Base-by-base conservation (phyloP, 1,284 basidiomycete species). In the Pholiota adiposa region DNA sequence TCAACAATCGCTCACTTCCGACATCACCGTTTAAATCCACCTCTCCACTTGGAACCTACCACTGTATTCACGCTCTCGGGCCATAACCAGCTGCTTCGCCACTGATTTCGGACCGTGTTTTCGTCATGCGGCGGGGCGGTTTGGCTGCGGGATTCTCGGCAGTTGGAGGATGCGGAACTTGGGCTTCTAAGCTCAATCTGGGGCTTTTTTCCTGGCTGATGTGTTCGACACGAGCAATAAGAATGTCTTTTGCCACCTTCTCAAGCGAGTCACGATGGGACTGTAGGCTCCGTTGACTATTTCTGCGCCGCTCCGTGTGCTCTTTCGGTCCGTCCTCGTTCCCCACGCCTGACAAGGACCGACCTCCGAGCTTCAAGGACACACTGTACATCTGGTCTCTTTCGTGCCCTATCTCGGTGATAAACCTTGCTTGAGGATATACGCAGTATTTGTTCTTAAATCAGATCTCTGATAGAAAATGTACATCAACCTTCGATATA, bases 21-120 rank as follows among this genome's bases (percentile, higher is more conserved):
- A n/a, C n/a, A 62, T 62, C 60, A 41, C 63, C 63, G 63, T 36
- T 43, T 64, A 64, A 54, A 48, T 60, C 60, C 52, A 52, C 46
- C 19, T n/a, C 58, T 52, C 58, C 60, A 60, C 60, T 21, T 43
- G 44, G 33, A 40, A 40, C 36, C 34, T 41, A 7, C 27, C 9
- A 27, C 19, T 51, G 11, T 51, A 7, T 51, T 23, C n/a, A 5
- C 46, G 21, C 25, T 50, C 29, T 33, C 29, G 27, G 27, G 3
- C 14, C 27, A 29, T 19, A 3, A 19, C 44, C 44, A 25, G 12
- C 23, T 27, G 25, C 44, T 46, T 46, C 25, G 1, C 23, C 44
- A 46, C 3, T 46, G 23, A 25, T 27, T 4, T 46, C 43, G 43
- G 25, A 16, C 44, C 44, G 25, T 14, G 6, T 14, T 27, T 11